phyloP scores from a whole-genome alignment of 164 flowering plant genomes.

The Cinnamomum chago region DNA sequence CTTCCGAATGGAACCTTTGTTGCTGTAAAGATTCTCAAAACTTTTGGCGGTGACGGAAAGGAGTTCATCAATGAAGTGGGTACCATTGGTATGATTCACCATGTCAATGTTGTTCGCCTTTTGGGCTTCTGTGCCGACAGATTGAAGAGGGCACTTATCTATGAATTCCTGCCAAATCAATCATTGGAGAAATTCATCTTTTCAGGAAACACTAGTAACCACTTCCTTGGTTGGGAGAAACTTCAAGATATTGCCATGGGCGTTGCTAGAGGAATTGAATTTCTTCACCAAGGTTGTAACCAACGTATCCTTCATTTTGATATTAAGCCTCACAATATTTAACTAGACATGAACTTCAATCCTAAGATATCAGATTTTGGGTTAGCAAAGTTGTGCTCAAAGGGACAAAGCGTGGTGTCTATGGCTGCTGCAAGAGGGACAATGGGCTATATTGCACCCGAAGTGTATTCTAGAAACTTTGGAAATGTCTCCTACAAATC shows the following conservation, averaged over 20 bases:
- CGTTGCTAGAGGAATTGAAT: slow-evolving; percentile 3
- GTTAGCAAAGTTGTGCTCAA: slow-evolving; percentile 8
- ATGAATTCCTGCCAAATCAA: slow-evolving; percentile 12
- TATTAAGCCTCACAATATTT: slow-evolving; percentile 7
- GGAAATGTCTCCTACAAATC: slow-evolving; percentile 9
- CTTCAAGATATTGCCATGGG: slow-evolving; percentile 5
- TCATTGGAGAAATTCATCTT: slow-evolving; percentile 4
- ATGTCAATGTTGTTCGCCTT: slow-evolving; percentile 7
- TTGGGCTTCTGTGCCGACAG: slow-evolving; percentile 6
- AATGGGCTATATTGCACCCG: slow-evolving; percentile 9
- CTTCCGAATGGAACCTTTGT: slow-evolving; percentile 3
- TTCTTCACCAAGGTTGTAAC: slow-evolving; percentile 3
- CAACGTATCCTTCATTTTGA: slow-evolving; percentile 6
- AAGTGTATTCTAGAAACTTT: slow-evolving; percentile 9
- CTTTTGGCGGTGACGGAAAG: not conserved
- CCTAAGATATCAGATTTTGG: slow-evolving; percentile 11
- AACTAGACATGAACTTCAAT: slow-evolving; percentile 1
- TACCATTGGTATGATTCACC: slow-evolving; percentile 12
- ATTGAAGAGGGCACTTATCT: slow-evolving; percentile 7
- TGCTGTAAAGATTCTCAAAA: not conserved
- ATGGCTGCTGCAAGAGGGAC: slow-evolving; percentile 2
- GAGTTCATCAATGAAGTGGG: slow-evolving; percentile 11
- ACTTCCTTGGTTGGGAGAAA: not conserved
- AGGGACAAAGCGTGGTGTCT: not conserved
- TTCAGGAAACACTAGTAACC: not conserved